Evolutionary conservation across 768 basidiomycete species (phyloP).

Genomic region (Mycena olivaceomarginata): DNA sequence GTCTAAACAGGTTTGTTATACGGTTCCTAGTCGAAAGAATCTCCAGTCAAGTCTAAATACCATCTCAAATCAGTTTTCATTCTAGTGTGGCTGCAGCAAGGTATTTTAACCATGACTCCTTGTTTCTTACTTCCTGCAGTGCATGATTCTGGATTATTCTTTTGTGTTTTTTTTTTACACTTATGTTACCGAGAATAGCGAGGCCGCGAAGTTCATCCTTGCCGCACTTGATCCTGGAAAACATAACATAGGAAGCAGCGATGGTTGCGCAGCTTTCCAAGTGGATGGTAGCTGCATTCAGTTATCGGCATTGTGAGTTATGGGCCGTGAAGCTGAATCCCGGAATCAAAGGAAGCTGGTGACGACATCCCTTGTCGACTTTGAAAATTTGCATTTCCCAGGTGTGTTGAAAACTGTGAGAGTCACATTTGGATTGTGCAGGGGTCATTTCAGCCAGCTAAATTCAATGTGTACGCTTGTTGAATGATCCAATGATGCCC

Average conservation of each 20-base stretch:
- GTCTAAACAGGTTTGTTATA: too few relatives aligned
- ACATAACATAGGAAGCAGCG: too few relatives aligned
- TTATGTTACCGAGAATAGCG: not conserved
- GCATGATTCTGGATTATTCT: not conserved
- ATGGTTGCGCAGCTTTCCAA: too few relatives aligned
- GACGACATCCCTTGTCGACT: not conserved
- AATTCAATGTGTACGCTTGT: too few relatives aligned
- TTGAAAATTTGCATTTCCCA: not conserved
- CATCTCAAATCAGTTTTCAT: not conserved
- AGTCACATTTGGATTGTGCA: too few relatives aligned
- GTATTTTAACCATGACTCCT: not conserved
- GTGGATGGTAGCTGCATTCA: constrained; percentile 38
- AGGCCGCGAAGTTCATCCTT: not conserved
- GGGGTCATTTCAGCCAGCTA: too few relatives aligned
- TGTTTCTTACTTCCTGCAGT: not conserved
- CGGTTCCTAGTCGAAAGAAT: not conserved
- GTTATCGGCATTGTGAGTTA: constrained; percentile 40
- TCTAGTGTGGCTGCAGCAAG: not conserved
- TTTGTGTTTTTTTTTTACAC: not conserved
- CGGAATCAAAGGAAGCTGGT: constrained; percentile 38
- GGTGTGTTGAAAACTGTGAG: too few relatives aligned
- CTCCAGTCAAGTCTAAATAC: not conserved
- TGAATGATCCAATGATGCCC: too few relatives aligned
- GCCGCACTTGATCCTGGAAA: constrained; percentile 39
- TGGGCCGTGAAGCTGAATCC: constrained; percentile 41